These are phyloP conservation scores for Ceratocystis huliohia DNA, from an alignment of 2,329 filamentous ascomycete species.

Conservation along the genomic window DNA sequence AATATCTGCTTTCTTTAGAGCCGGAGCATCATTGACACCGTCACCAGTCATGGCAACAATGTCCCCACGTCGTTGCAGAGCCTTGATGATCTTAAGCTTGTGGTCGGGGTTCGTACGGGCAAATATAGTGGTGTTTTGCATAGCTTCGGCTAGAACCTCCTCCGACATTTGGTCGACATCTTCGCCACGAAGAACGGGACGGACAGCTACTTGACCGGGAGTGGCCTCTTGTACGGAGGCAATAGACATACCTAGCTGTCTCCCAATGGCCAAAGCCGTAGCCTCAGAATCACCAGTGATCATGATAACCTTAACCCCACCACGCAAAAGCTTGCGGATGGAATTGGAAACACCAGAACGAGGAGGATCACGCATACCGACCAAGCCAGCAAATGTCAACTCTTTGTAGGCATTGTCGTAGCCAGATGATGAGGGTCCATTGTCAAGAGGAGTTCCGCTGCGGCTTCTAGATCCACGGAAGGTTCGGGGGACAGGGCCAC, in stretches of 20 bases:
- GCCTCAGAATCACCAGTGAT: constrained; percentile 95
- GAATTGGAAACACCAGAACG: constrained; percentile 79
- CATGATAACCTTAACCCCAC: constrained; percentile 96
- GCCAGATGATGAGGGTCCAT: constrained; percentile 30
- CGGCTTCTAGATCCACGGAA: constrained; percentile 16
- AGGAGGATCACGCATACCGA: constrained; percentile 96
- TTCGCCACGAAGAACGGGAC: constrained; percentile 69
- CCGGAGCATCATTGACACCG: constrained; percentile 93
- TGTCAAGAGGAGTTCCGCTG: constrained; percentile 37
- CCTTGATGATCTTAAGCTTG: constrained; percentile 91
- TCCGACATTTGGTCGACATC: constrained; percentile 90
- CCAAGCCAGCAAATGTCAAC: constrained; percentile 78
- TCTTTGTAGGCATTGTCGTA: constrained; percentile 68
- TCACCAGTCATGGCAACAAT: constrained; percentile 99
- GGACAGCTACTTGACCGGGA: constrained; percentile 46
- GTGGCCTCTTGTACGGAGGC: constrained; percentile 38
- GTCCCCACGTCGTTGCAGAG: constrained; percentile 81
- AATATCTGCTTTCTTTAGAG: constrained; percentile 93
- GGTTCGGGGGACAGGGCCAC: constrained; percentile 53
- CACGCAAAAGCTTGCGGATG: constrained; percentile 79
- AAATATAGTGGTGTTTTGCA: constrained; percentile 84
- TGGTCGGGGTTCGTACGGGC: constrained; percentile 93
- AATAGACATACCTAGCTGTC: constrained; percentile 87
- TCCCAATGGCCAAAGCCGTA: constrained; percentile 86
- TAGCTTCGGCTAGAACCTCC: constrained; percentile 67